Base-by-base conservation (phyloP, 2,329 filamentous ascomycete species). In the Pyrenophora tritici-repentis region DNA sequence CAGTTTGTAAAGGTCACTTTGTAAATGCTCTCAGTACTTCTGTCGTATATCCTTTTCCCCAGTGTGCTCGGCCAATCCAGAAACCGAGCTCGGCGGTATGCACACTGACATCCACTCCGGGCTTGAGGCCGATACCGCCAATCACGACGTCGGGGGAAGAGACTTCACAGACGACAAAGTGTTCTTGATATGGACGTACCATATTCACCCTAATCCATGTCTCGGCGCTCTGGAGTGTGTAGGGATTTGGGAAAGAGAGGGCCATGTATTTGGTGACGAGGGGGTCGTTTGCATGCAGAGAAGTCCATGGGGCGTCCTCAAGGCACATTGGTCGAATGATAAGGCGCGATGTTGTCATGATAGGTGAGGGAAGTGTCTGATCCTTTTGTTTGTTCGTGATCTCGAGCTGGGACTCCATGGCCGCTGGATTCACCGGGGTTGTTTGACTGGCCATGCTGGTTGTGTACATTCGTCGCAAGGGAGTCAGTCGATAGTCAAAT, bases 11-110 rank as follows among this genome's bases (percentile, higher is more conserved):
- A 78, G 53, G 53, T 72, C 72, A 77, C 13, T 55, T 50, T 13
- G 70, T 66, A 37, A 76, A 69, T 6, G 58, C 71, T 10, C 53
- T 55, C n/a, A 75, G 46, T 14, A 66, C 66, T 46, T 68, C 69
- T 1, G 59, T 69, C 58, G 65, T 68, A 24, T 72, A 59, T 2
- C 71, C 71, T 36, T 59, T 55, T 1, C 75, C 73, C 73, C 72
- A 73, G 31, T 63, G 62, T 24, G 54, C 52, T 45, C 74, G 71
- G 13, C 66, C 70, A 9, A 78, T 48, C 76, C 76, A 79, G 59
- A 75, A 78, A 8, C 75, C 76, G 1, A 78, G 41, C 49, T 76
- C 73, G 1, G 70, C 76, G 1, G 62, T 65, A 47, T 74, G 73
- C 4, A 68, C 56, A 13, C 68, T 62, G 13, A 75, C 60, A 47